These are phyloP conservation scores for Globisporangium ultimum DNA, from an alignment of 352 stramenopile species.

Conservation along the genomic window DNA sequence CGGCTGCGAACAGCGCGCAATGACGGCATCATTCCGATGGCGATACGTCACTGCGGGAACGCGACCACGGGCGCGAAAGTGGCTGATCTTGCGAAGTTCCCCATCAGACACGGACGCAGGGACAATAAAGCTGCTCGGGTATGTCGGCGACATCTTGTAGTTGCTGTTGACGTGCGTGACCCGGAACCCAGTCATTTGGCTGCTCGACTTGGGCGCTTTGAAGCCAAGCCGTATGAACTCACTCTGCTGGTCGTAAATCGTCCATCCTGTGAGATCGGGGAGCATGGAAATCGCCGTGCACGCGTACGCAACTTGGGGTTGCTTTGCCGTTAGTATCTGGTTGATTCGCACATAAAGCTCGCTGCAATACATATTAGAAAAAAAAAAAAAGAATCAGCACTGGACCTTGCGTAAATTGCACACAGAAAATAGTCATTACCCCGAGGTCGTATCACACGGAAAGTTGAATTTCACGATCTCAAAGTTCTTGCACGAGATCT, in stretches of 20 bases:
- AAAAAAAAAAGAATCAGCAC: background rate
- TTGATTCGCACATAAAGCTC: conserved; percentile 71
- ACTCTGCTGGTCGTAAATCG: conserved; percentile 42
- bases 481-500: conserved; percentile 88
- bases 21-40: conserved; percentile 86
- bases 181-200: conserved; percentile 52
- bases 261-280: conserved; percentile 51
- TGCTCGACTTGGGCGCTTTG: conserved; percentile 28
- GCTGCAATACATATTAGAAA: conserved; percentile 9
- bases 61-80: conserved; percentile 91
- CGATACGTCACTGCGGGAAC: conserved; percentile 92
- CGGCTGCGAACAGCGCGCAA: conserved; percentile 93
- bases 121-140: conserved; percentile 85
- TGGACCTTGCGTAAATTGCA: background rate
- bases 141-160: conserved; percentile 82
- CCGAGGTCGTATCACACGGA: conserved; percentile 51
- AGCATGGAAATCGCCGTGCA: conserved; percentile 29
- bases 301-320: conserved; percentile 49
- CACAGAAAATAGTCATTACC: conserved; percentile 18
- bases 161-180: conserved; percentile 68
- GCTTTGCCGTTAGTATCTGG: conserved; percentile 48
- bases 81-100: conserved; percentile 81
- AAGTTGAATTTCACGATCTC: conserved; percentile 80
- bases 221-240: conserved; percentile 68
- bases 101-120: conserved; percentile 90